Evolutionary conservation across 1,284 basidiomycete genomes (phyloP), one percentile per base, ranked within the genome.

Genomic region (Boletus calvinii): DNA sequence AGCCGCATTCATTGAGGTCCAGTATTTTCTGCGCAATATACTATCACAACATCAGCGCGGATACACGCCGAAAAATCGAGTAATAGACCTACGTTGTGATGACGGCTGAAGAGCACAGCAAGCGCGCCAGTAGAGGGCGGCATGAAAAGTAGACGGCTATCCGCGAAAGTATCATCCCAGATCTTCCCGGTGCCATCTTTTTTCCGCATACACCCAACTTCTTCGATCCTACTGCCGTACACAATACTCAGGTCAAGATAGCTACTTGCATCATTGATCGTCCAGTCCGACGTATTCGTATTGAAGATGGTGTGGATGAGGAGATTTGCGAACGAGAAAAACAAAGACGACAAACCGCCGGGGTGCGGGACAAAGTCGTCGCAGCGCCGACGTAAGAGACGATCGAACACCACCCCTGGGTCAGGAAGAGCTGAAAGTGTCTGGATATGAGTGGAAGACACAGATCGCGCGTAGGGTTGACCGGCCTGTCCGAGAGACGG

Each of bases 161-260:
- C 87, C 8, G 86, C 80, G 59, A 91, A 90, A 0, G 79, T 76
- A 62, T 93, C 90, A 18, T 84, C 75, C 69, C 74, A 80, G 26
- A 92, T 74, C 52, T 70, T 74, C 1, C 90, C 89, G 0, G 79
- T 75, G 3, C 87, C 87, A 61, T 87, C 83, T 50, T 74, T 75
- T 50, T 72, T 74, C 43, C 87, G 74, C n/a, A 91, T 75, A 3
- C 63, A 62, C 32, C 79, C 62, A 9, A 81, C 72, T 40, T 85
- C 72, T 2, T 63, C 64, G 39, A 78, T 68, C 35, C 73, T 81
- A 63, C 66, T 81, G 1, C 90, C 90, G 57, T 93, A 93, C 4
- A 93, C 70, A 8, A 88, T 79, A 60, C 83, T 84, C 29, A 93
- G 69, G 61, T 93, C 90, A 26, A 94, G 76, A 66, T 93, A 93